Evolutionary conservation across 108 stramenopile genomes (phyloP).

Genomic region (Cyclostephanos tholiformis): DNA sequence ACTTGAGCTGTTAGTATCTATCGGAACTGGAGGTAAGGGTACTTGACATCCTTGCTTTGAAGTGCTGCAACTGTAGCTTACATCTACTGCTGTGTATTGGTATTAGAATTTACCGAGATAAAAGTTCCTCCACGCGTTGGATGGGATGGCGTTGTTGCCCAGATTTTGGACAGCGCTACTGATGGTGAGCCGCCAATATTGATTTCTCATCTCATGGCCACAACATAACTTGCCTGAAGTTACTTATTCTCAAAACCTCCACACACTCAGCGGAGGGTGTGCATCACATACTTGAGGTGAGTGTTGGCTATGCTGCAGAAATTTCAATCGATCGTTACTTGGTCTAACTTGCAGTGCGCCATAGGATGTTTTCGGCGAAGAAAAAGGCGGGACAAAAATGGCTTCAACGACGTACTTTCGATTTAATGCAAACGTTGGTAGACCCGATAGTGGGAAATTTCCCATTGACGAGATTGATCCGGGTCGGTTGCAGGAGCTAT

Average conservation of each 20-base stretch:
- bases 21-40: constrained; percentile 69
- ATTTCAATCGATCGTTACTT: background rate
- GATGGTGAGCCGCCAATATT: constrained; percentile 44
- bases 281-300: constrained; percentile 48
- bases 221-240: background rate
- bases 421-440: constrained; percentile 78
- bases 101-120: constrained; percentile 59
- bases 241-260: background rate
- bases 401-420: constrained; percentile 75
- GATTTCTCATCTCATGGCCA: constrained; percentile 2
- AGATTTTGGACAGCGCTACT: constrained; percentile 82
- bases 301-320: constrained; percentile 4
- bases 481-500: constrained; percentile 56
- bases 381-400: constrained; percentile 47
- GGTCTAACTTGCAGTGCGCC: constrained; percentile 7
- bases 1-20: constrained; percentile 78
- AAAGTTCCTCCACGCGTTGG: constrained; percentile 80
- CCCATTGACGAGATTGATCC: constrained; percentile 79
- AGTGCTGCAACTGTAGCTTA: background rate
- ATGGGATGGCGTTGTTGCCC: constrained; percentile 89
- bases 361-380: constrained; percentile 75
- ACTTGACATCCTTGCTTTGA: background rate
- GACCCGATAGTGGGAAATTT: constrained; percentile 51
- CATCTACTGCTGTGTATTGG: background rate
- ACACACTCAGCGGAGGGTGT: constrained; percentile 50